Evolutionary conservation across 2,329 filamentous ascomycete genomes (phyloP), one percentile per base, ranked within the genome.

Genomic region (Trichoderma brevicompactum): DNA sequence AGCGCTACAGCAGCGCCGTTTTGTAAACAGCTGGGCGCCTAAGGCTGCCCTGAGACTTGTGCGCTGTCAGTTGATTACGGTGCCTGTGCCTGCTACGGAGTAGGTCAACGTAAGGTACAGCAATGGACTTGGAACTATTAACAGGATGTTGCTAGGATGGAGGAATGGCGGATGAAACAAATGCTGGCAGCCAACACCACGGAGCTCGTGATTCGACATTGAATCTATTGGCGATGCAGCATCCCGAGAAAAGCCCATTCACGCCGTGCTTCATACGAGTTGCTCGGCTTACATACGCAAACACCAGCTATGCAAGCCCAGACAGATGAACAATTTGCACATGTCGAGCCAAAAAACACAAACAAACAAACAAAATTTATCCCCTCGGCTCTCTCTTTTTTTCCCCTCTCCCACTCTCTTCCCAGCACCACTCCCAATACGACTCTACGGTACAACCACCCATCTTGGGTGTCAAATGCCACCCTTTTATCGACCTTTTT

Each of bases 381-480:
- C 40, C 40, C 59, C 59, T 44, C 49, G 59, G 59, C 44, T 49
- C 32, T 38, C 49, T 36, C 50, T 36, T n/a, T 36, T 9, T 36
- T 9, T 36, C 9, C 34, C 9, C 10, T 19, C 32, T 12, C 5
- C 2, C 34, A 5, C 28, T 7, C 46, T 32, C 50, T 36, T n/a
- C 32, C 32, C 34, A 10, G 52, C 36, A 54, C 52, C 52, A 54
- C 52, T 61, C 46, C 50, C 44, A 8, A 63, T 63, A 15, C 59
- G 15, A 61, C 58, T 52, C 58, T 52, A 32, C 58, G 19, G 17
- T 61, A 61, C 56, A 60, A 61, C 52, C 52, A 41, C 7, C 36
- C 59, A 63, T 43, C 38, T 23, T 19, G 49, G 52, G 52, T 54
- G 28, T n/a, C 23, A 61, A 43, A 43, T 43, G 15, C 40, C 6